phyloP scores from a whole-genome alignment of 345 rosid species.

The Hirschfeldia incana region DNA sequence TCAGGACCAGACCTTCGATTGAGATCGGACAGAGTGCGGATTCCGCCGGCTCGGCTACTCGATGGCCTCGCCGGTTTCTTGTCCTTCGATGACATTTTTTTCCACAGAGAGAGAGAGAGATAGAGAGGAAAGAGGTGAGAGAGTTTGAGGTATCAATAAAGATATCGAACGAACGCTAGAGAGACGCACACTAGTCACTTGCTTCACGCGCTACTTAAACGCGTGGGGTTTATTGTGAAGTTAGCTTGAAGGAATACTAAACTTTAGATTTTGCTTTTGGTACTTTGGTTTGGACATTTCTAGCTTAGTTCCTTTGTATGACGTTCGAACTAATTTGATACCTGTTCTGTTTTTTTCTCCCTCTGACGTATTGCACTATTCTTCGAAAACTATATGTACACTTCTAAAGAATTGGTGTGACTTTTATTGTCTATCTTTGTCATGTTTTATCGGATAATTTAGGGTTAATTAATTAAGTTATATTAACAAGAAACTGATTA shows the following conservation, averaged over 20 bases:
- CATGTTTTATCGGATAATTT: background rate
- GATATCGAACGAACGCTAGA: slow-evolving; percentile 31
- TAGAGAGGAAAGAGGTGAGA: background rate
- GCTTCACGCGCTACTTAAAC: slow-evolving; percentile 22
- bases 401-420: background rate
- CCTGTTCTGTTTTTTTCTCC: background rate
- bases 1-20: slow-evolving; percentile 79
- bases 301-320: slow-evolving; percentile 1
- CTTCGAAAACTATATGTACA: background rate
- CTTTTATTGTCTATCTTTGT: background rate
- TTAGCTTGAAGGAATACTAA: background rate
- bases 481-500: background rate
- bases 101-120: background rate
- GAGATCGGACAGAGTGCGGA: slow-evolving; percentile 90
- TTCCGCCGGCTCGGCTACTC: slow-evolving; percentile 61
- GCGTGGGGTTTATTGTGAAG: slow-evolving; percentile 10
- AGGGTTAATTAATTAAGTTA: background rate
- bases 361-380: background rate
- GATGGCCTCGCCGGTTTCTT: slow-evolving; percentile 72
- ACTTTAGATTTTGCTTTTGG: background rate
- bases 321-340: slow-evolving; percentile 5
- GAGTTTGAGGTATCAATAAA: background rate
- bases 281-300: slow-evolving; percentile 24
- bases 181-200: slow-evolving; percentile 25
- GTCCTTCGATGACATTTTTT: slow-evolving; percentile 69